Evolutionary conservation across 2,329 filamentous ascomycete species (phyloP), one percentile per base, ranked within the genome.

Genomic region (Beauveria brongniartii): DNA sequence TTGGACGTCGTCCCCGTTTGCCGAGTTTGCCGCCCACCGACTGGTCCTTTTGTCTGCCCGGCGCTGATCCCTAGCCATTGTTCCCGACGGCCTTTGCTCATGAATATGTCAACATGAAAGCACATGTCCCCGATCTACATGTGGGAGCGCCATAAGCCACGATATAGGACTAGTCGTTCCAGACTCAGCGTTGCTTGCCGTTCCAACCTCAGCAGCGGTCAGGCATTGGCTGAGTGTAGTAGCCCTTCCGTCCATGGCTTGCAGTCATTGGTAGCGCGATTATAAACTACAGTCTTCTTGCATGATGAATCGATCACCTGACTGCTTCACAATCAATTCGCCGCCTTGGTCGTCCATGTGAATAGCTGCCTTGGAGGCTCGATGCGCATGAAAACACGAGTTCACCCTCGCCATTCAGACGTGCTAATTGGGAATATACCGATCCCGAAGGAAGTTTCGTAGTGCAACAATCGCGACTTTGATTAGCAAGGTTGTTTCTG

Each of bases 241-340:
- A 5, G 28, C 43, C 55, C 55, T 57, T 26, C 43, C 28, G 9
- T 18, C 7, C 43, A 9, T 37, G 43, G 10, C 37, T 9, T 12
- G 26, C 28, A 34, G 5, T 18, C 26, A 56, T 56, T 51, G 37
- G 46, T 26, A 18, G 55, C 22, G 20, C 43, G 18, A 22, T 51
- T 43, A 41, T 30, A 20, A 24, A 24, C 22, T 5, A 16, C 18
- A 41, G n/a, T 18, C n/a, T 44, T 58, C 46, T 58, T 58, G 55
- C 55, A 58, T 58, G 46, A 30, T 58, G 24, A 18, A 16, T 20
- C 16, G 55, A 51, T 58, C 55, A 58, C 46, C 55, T 58, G 55
- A 58, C 55, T 58, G 46, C 30, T 20, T 18, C 24, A 51, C 16
- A 14, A 14, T 37, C 34, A 37, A 16, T 12, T 37, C 12, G 34